These are phyloP conservation scores for Nemania sp. DNA, from an alignment of 2,329 filamentous ascomycete species.

Conservation along the genomic window DNA sequence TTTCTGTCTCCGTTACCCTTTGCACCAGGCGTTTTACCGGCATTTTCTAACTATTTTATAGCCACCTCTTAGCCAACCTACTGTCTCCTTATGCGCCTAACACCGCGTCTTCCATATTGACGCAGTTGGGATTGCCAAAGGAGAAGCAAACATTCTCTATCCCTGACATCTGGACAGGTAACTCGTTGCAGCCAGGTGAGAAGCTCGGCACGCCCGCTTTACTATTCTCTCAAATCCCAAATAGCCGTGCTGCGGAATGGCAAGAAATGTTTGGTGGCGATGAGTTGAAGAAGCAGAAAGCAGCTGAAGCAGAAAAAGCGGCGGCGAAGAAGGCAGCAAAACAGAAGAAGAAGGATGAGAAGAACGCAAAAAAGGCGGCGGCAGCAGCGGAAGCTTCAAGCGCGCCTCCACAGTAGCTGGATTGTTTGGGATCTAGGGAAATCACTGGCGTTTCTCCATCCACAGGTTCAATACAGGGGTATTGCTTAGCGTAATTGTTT, in stretches of 20 bases:
- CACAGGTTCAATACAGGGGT: neutral
- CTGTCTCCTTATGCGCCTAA: constrained; percentile 60
- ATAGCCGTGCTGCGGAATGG: constrained; percentile 85
- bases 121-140: constrained; percentile 73
- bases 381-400: neutral
- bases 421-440: neutral
- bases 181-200: constrained; percentile 76
- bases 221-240: constrained; percentile 85
- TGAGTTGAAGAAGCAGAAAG: constrained; percentile 76
- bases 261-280: constrained; percentile 77
- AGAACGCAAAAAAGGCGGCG: constrained; percentile 55
- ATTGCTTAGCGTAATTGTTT: neutral
- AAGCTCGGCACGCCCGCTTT: constrained; percentile 83
- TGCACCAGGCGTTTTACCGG: neutral
- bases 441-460: neutral
- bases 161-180: constrained; percentile 73
- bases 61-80: constrained; percentile 80
- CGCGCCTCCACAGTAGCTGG: neutral
- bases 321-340: constrained; percentile 65
- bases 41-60: constrained; percentile 17
- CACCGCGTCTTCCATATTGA: constrained; percentile 74
- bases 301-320: constrained; percentile 63
- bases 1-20: neutral
- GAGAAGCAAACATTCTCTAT: constrained; percentile 61
- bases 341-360: constrained; percentile 64